Percentiles rank a stretch among this genome's conserved stretches.
These are phyloP conservation scores for Metarhizium guizhouense DNA, from an alignment of 2,329 filamentous ascomycete genomes.

Conservation along the genomic window DNA sequence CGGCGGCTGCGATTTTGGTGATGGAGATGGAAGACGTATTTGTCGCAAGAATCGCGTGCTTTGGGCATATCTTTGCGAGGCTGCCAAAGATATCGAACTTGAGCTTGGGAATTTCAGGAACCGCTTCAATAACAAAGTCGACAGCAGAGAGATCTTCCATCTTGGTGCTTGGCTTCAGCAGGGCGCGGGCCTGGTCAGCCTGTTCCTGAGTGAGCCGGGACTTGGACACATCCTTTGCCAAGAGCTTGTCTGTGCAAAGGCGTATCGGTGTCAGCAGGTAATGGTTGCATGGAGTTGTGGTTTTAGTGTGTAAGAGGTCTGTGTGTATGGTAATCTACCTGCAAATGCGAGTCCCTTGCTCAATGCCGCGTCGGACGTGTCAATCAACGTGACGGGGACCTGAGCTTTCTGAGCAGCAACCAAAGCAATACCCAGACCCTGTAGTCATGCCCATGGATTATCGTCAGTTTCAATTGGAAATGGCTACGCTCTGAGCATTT, in stretches of 20 bases:
- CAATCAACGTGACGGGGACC: slow-evolving; percentile 78
- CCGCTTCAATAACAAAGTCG: slow-evolving; percentile 96
- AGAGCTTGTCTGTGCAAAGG: slow-evolving; percentile 63
- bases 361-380: slow-evolving; percentile 74
- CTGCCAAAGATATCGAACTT: slow-evolving; percentile 82
- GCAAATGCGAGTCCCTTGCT: slow-evolving; percentile 88
- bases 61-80: slow-evolving; percentile 71
- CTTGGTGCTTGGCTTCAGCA: slow-evolving; percentile 60
- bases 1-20: slow-evolving; percentile 86
- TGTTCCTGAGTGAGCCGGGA: slow-evolving; percentile 74
- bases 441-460: neutral
- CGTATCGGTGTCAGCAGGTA: neutral
- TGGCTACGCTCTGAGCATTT: neutral
- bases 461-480: slow-evolving; percentile 11
- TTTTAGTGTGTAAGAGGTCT: neutral
- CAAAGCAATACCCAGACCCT: slow-evolving; percentile 93
- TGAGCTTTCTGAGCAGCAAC: slow-evolving; percentile 80
- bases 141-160: slow-evolving; percentile 72
- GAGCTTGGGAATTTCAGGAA: slow-evolving; percentile 81
- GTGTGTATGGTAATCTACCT: slow-evolving; percentile 35
- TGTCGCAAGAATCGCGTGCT: slow-evolving; percentile 85
- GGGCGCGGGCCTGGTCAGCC: slow-evolving; percentile 62
- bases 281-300: neutral
- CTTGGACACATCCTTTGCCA: slow-evolving; percentile 88
- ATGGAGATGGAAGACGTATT: slow-evolving; percentile 99